These are phyloP conservation scores for Chlamydomonas applanata DNA, from an alignment of 139 green algal species.

Conservation along the genomic window DNA sequence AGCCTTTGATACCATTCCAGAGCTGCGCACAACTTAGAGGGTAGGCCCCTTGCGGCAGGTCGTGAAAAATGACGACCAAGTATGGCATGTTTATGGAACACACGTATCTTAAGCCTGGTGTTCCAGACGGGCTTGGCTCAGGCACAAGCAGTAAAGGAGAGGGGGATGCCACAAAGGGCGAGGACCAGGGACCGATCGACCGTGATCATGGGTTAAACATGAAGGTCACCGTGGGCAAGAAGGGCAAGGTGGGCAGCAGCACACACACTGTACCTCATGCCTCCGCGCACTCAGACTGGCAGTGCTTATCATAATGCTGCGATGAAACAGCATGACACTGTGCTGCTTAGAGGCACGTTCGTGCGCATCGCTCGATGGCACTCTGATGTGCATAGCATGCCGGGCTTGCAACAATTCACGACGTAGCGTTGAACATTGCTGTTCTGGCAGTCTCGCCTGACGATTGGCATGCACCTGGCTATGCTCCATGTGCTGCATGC, in stretches of 20 bases:
- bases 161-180: neutral
- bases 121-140: neutral
- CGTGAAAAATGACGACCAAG: constrained; percentile 24
- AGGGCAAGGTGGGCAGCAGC: constrained; percentile 36
- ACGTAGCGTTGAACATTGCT: no score
- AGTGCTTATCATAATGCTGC: no score
- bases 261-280: neutral
- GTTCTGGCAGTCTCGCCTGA: no score
- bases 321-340: no score
- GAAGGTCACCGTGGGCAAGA: constrained; percentile 21
- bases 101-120: constrained; percentile 16
- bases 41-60: no score
- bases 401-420: no score
- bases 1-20: no score
- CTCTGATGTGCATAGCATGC: no score
- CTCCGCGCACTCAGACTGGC: neutral
- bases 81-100: constrained; percentile 51
- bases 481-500: neutral
- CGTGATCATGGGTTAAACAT: constrained; percentile 48
- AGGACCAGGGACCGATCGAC: neutral
- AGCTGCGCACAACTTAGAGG: no score
- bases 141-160: neutral
- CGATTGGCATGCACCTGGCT: no score
- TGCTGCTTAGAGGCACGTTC: no score
- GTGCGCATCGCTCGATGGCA: no score